phyloP scores from a whole-genome alignment of 1,284 basidiomycete species.

The Prillingera fragicola region DNA sequence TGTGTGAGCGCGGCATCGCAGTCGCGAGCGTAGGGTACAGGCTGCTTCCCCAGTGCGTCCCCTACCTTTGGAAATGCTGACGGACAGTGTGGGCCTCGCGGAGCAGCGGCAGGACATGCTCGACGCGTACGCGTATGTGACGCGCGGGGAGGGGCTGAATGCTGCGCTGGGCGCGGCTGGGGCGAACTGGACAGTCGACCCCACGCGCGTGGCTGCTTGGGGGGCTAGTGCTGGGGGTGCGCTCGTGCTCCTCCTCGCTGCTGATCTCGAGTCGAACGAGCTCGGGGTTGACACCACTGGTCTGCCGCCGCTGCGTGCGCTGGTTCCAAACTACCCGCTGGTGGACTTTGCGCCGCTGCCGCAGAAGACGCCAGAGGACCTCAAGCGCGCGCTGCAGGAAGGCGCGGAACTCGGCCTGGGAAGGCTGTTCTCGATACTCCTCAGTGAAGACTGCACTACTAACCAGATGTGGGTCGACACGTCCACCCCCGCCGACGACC shows the following conservation, averaged over 20 bases:
- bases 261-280: too few relatives aligned
- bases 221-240: conserved; percentile 15
- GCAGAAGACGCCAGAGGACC: too few relatives aligned
- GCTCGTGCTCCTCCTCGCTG: not conserved
- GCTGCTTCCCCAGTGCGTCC: conserved; percentile 18
- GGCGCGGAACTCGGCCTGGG: too few relatives aligned
- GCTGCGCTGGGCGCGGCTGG: not conserved
- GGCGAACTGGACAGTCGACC: not conserved
- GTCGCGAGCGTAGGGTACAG: conserved; percentile 20
- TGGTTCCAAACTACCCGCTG: conserved; percentile 3
- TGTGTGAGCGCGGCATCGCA: conserved; percentile 14
- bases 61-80: not conserved
- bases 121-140: conserved; percentile 16
- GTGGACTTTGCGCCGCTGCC: too few relatives aligned
- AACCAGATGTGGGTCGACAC: too few relatives aligned
- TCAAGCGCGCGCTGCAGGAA: too few relatives aligned
- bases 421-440: too few relatives aligned
- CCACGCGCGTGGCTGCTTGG: not conserved
- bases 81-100: conserved; percentile 1
- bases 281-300: too few relatives aligned
- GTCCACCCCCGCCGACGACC: too few relatives aligned
- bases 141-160: conserved; percentile 6
- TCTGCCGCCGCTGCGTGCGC: not conserved
- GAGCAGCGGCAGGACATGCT: conserved; percentile 13
- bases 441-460: too few relatives aligned